Evolutionary conservation across 768 basidiomycete genomes (phyloP).

Genomic region (Favolaschia claudopus): DNA sequence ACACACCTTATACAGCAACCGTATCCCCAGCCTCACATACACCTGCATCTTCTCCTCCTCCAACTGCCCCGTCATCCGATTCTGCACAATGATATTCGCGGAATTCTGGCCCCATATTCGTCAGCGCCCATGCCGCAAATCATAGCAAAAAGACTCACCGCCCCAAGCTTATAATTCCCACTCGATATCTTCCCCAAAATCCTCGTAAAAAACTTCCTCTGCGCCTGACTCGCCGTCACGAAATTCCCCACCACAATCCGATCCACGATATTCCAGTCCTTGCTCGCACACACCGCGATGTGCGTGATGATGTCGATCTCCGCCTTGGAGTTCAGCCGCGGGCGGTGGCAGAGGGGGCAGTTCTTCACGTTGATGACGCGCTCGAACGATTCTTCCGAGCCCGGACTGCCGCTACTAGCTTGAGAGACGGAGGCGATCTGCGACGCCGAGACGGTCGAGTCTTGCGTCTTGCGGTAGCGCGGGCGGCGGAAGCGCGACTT

Average conservation of each 20-base stretch:
- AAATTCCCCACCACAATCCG: constrained; percentile 93
- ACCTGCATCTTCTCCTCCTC: constrained; percentile 98
- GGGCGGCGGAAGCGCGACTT: constrained; percentile 32
- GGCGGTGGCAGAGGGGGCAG: constrained; percentile 93
- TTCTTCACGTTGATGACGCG: constrained; percentile 94
- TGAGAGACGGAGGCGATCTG: constrained; percentile 26
- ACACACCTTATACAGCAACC: constrained; percentile 84
- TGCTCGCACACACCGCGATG: constrained; percentile 93
- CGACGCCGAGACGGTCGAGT: constrained; percentile 15
- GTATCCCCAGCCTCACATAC: constrained; percentile 92
- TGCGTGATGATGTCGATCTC: constrained; percentile 97
- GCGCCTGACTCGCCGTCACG: constrained; percentile 93
- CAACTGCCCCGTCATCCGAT: constrained; percentile 87
- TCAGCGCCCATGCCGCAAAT: constrained; percentile 1
- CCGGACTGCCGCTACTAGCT: constrained; percentile 30
- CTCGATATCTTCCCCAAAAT: constrained; percentile 85
- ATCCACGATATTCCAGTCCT: constrained; percentile 91
- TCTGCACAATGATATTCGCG: constrained; percentile 98
- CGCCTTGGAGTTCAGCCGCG: constrained; percentile 82
- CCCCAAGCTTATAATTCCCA: constrained; percentile 90
- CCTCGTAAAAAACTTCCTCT: constrained; percentile 97
- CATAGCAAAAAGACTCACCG: constrained; percentile 62
- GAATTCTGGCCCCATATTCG: constrained; percentile 77
- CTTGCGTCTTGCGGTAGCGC: constrained; percentile 28
- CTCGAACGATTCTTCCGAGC: constrained; percentile 65